phyloP scores from a whole-genome alignment of 2,329 filamentous ascomycete genomes.

The Curvularia sp. region DNA sequence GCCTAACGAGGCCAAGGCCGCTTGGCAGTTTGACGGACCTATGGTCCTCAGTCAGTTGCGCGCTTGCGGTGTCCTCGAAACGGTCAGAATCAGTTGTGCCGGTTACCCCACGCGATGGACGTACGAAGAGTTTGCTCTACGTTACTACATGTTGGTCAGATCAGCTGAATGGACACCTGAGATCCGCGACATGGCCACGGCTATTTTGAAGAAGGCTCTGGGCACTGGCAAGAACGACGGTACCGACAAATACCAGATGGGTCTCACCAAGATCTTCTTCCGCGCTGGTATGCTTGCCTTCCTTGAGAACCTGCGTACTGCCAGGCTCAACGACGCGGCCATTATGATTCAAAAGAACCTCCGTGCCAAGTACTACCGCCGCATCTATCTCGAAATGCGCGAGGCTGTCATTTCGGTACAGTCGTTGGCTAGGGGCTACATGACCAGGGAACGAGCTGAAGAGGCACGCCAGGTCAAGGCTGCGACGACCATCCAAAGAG shows the following conservation, averaged over 20 bases:
- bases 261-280: slow-evolving; percentile 99
- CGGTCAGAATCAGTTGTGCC: slow-evolving; percentile 94
- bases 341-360: slow-evolving; percentile 99
- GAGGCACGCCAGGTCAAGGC: slow-evolving; percentile 84
- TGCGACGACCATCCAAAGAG: slow-evolving; percentile 91
- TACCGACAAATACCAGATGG: slow-evolving; percentile 95
- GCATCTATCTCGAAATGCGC: slow-evolving; percentile 86
- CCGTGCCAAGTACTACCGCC: slow-evolving; percentile 91
- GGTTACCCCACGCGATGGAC: slow-evolving; percentile 98
- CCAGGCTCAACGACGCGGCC: slow-evolving; percentile 87
- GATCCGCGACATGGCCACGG: slow-evolving; percentile 91
- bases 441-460: slow-evolving; percentile 78
- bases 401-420: slow-evolving; percentile 82
- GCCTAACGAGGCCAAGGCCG: slow-evolving; percentile 93
- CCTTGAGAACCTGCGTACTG: slow-evolving; percentile 91
- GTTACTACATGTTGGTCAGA: slow-evolving; percentile 97
- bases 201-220: slow-evolving; percentile 86
- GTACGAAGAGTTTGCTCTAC: slow-evolving; percentile 95
- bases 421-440: slow-evolving; percentile 76
- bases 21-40: slow-evolving; percentile 97
- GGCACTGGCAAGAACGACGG: slow-evolving; percentile 68
- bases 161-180: slow-evolving; percentile 91
- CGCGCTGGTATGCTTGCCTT: slow-evolving; percentile 98
- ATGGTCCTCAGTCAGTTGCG: slow-evolving; percentile 98
- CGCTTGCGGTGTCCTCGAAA: slow-evolving; percentile 98